Conservation (phyloP, 169 alveolate species). For the Babesia bigemina region DNA sequence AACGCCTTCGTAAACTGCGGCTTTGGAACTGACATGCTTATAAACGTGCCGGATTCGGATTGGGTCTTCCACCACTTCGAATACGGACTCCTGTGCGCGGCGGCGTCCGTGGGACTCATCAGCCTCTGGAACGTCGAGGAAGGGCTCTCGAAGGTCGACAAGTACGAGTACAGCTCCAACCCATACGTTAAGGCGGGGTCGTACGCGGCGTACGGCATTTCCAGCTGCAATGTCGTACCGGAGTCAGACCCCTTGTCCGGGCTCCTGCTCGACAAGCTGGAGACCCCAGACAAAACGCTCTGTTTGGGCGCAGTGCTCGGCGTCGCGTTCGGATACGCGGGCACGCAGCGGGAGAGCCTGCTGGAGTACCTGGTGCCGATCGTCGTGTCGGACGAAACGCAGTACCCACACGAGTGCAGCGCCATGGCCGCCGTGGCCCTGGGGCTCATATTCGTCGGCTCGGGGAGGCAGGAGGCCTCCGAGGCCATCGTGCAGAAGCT, state of each 20-base stretch:
- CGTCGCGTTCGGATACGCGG: constrained; percentile 97
- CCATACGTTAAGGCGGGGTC: constrained; percentile 96
- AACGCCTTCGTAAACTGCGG: constrained; percentile 99
- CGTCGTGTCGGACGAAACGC: constrained; percentile 84
- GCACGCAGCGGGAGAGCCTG: constrained; percentile 92
- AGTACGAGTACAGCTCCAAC: constrained; percentile 92
- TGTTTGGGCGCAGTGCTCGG: constrained; percentile 95
- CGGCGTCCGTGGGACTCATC: constrained; percentile 94
- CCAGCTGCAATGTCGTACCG: constrained; percentile 90
- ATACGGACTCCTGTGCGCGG: constrained; percentile 92
- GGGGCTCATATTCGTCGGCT: constrained; percentile 95
- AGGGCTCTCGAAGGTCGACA: constrained; percentile 91
- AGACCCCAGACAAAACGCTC: constrained; percentile 73
- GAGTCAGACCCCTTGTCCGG: constrained; percentile 96
- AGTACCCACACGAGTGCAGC: constrained; percentile 87
- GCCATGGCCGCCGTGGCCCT: constrained; percentile 95
- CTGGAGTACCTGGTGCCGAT: constrained; percentile 87
- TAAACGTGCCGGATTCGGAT: constrained; percentile 82
- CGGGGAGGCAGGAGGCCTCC: constrained; percentile 94
- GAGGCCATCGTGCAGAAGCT: constrained; percentile 90
- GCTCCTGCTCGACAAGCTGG: constrained; percentile 91
- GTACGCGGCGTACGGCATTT: constrained; percentile 91
- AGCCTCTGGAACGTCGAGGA: constrained; percentile 97
- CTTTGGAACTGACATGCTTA: constrained; percentile 91
- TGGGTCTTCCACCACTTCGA: constrained; percentile 96